A percentile compares a stretch with the other conserved stretches of the same genome.
Conservation (phyloP, 179 eudicot species). For the Silene noctiflora region DNA sequence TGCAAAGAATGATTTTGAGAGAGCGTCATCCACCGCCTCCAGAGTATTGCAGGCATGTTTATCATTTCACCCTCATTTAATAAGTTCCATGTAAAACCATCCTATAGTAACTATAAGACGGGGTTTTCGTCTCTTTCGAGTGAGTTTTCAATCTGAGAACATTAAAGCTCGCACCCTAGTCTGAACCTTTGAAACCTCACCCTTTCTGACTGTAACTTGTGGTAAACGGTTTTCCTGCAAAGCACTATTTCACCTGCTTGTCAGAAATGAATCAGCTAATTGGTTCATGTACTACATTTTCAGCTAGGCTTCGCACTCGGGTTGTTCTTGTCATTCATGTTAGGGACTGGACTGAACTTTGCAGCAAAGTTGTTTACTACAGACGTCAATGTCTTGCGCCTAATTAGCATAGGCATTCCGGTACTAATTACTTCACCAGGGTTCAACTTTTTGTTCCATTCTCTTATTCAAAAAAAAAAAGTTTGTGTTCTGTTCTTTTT, state of each 20-base stretch:
- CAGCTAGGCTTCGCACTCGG: constrained; percentile 87
- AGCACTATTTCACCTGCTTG: background rate
- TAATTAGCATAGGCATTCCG: constrained; percentile 77
- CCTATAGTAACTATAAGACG: background rate
- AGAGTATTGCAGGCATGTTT: constrained; percentile 59
- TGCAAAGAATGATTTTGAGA: constrained; percentile 58
- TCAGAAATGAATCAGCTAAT: background rate
- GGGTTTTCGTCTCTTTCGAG: background rate
- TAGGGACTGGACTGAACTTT: constrained; percentile 84
- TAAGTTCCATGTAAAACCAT: background rate
- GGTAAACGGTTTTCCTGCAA: background rate
- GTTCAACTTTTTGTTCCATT: background rate
- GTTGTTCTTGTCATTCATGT: constrained; percentile 52
- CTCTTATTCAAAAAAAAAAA: no score
- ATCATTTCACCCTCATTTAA: background rate
- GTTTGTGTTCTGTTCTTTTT: background rate
- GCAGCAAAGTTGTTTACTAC: constrained; percentile 75
- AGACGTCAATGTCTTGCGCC: constrained; percentile 52
- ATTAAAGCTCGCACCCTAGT: background rate
- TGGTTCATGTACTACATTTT: constrained; percentile 22
- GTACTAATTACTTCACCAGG: constrained; percentile 32
- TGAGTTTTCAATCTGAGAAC: background rate
- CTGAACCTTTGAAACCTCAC: background rate
- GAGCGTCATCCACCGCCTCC: constrained; percentile 55
- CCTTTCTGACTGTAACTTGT: background rate